Base-by-base conservation (phyloP, 1,139 yeast genomes). In the Diutina pseudorugosa region DNA sequence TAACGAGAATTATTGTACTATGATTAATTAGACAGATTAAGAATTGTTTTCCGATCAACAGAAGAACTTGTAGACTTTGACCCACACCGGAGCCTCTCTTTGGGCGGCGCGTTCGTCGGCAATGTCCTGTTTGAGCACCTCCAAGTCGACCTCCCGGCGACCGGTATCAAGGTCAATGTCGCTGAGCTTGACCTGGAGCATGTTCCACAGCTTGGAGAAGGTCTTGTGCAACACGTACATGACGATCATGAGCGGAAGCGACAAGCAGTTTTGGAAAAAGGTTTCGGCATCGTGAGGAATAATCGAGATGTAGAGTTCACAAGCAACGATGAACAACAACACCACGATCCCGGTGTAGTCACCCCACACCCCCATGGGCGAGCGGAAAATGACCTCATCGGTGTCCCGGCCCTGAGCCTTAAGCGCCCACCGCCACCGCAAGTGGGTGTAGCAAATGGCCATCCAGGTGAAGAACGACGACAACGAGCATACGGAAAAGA, bases 401-500 rank as follows among this genome's bases (percentile, higher is more conserved):
- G 65, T 58, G 8, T 70, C 61, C 52, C 79, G 63, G 40, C 78
- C 73, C 64, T 73, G 75, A 52, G 71, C 59, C 42, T 61, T 63
- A 74, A 77, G 70, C 4, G 82, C 82, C 60, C 63, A 64, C 61
- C 83, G 69, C 61, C 78, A 78, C 55, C 82, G 61, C 52, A 79
- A 62, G 56, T 78, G 80, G 47, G 77, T 70, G 54, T 70, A 64
- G 55, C 79, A 74, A 55, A 83, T 72, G 59, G 77, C 67, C 57
- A 74, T 69, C 86, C 87, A 72, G 53, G 78, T 72, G 67, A 77
- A 82, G 68, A 83, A 65, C 55, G 83, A 66, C 53, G 80, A 72
- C 63, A 83, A 76, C 7, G 86, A 83, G 53, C 87, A 84, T 41
- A 85, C 64, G 27, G 86, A 78, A 60, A 82, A 78, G 55, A 83